Conservation (phyloP, 2,329 filamentous ascomycete genomes). For the Neoscytalidium dimidiatum region DNA sequence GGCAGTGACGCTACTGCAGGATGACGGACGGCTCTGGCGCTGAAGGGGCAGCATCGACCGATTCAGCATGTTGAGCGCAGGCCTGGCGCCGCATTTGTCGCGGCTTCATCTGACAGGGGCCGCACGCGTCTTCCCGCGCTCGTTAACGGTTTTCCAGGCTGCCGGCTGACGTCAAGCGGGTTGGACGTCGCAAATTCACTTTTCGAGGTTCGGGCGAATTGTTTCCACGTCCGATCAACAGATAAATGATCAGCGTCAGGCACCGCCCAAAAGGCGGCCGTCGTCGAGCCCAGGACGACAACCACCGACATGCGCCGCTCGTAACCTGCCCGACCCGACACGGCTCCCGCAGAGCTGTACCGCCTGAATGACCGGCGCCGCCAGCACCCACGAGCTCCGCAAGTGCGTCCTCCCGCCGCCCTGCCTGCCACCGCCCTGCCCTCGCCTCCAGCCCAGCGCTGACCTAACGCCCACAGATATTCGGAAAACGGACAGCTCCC, state of each 20-base stretch:
- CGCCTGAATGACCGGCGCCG: slow-evolving; percentile 17
- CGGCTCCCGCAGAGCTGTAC: slow-evolving; percentile 18
- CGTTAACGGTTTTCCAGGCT: slow-evolving; percentile 16
- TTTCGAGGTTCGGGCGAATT: slow-evolving; percentile 10
- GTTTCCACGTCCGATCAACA: slow-evolving; percentile 9
- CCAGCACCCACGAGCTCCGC: slow-evolving; percentile 19
- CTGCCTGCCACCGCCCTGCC: not conserved
- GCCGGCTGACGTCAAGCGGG: slow-evolving; percentile 20
- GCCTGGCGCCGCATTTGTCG: not conserved
- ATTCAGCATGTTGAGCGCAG: not conserved
- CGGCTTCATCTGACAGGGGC: slow-evolving; percentile 8
- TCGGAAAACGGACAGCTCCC: slow-evolving; percentile 19
- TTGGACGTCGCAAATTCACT: slow-evolving; percentile 14
- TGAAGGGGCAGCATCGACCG: slow-evolving; percentile 8
- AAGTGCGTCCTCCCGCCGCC: slow-evolving; percentile 6
- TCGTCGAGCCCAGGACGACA: slow-evolving; percentile 5
- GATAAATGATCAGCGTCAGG: slow-evolving; percentile 17
- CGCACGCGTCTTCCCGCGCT: slow-evolving; percentile 18
- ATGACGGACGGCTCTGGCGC: slow-evolving; percentile 7
- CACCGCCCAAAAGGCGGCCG: slow-evolving; percentile 16
- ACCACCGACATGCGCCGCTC: slow-evolving; percentile 16
- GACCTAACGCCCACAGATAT: slow-evolving; percentile 15
- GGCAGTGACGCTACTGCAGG: not conserved
- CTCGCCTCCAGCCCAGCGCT: slow-evolving; percentile 1
- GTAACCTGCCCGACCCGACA: slow-evolving; percentile 13